Percentiles rank a stretch among this genome's conserved stretches.
phyloP scores from a whole-genome alignment of 2,329 filamentous ascomycete species.

The Monosporascus ibericus region DNA sequence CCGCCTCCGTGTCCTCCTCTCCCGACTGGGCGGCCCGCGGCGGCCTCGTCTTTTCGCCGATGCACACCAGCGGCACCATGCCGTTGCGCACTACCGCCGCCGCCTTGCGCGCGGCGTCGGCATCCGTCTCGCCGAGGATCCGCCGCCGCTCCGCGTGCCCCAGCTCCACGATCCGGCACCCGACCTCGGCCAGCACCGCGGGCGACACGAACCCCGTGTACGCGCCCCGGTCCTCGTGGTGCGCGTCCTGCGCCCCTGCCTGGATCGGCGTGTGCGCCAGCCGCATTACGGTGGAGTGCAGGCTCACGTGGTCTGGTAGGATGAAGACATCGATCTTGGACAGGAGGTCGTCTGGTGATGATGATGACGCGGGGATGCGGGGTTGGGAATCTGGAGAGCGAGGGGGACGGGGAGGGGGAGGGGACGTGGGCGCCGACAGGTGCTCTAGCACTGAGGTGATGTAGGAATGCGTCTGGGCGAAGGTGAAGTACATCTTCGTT shows the following conservation, averaged over 20 bases:
- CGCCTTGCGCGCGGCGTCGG: constrained; percentile 60
- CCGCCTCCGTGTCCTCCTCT: constrained; percentile 37
- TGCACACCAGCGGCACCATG: constrained; percentile 72
- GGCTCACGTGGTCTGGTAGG: constrained; percentile 69
- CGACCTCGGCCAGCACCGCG: constrained; percentile 57
- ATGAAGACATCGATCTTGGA: constrained; percentile 51
- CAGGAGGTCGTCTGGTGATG: constrained; percentile 11
- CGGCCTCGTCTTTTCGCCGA: constrained; percentile 58
- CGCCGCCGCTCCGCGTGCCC: constrained; percentile 74
- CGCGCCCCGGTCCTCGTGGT: constrained; percentile 63
- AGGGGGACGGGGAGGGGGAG: constrained; percentile 20
- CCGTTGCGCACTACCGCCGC: constrained; percentile 61
- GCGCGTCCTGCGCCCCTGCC: constrained; percentile 71
- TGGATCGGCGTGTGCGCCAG: constrained; percentile 44
- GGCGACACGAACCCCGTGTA: constrained; percentile 77
- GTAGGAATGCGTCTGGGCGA: constrained; percentile 54
- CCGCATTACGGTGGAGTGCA: constrained; percentile 46
- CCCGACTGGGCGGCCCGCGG: constrained; percentile 16
- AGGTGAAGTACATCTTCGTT: constrained; percentile 76
- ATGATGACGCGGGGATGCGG: no score
- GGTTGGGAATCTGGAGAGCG: background rate
- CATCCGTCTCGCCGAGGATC: constrained; percentile 71
- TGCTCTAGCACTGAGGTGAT: constrained; percentile 42
- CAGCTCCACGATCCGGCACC: constrained; percentile 68
- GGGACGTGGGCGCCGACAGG: constrained; percentile 31